Percentiles rank a stretch among this genome's conserved stretches.
These are phyloP conservation scores for Tolypocladium amazonense DNA, from an alignment of 2,329 filamentous ascomycete genomes.

Conservation along the genomic window DNA sequence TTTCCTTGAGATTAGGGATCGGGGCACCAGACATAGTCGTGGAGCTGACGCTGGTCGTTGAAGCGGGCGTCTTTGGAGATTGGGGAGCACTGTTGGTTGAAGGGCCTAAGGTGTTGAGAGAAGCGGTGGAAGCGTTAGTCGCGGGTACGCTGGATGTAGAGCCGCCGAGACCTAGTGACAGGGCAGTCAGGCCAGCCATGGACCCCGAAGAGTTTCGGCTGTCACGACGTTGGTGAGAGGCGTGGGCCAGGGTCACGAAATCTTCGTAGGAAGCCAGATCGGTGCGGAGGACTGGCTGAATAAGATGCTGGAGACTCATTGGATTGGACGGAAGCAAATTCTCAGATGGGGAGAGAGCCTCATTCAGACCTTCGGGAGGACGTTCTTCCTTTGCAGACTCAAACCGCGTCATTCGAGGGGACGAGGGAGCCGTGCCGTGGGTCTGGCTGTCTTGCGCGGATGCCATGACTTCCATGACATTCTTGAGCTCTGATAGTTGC, in stretches of 20 bases:
- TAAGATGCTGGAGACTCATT: slow-evolving; percentile 68
- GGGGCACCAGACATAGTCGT: slow-evolving; percentile 18
- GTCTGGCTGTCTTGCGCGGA: slow-evolving; percentile 62
- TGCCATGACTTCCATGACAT: slow-evolving; percentile 81
- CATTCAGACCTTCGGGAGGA: slow-evolving; percentile 16
- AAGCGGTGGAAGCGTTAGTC: slow-evolving; percentile 51
- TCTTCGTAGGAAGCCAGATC: slow-evolving; percentile 77
- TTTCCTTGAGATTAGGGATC: slow-evolving; percentile 67
- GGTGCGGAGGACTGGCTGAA: slow-evolving; percentile 73
- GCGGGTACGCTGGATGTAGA: slow-evolving; percentile 35
- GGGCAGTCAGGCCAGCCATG: slow-evolving; percentile 37
- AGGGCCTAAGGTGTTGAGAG: slow-evolving; percentile 38
- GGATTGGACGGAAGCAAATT: slow-evolving; percentile 43
- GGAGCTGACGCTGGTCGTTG: slow-evolving; percentile 34
- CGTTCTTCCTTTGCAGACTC: slow-evolving; percentile 44
- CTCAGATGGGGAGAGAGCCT: slow-evolving; percentile 29
- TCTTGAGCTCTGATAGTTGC: slow-evolving; percentile 82
- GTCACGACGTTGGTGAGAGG: slow-evolving; percentile 48
- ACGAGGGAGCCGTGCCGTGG: slow-evolving; percentile 68
- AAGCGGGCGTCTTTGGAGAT: slow-evolving; percentile 48
- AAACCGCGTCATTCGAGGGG: slow-evolving; percentile 63
- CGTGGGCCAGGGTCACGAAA: slow-evolving; percentile 65
- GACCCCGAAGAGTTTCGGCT: slow-evolving; percentile 65
- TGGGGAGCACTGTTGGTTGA: slow-evolving; percentile 43
- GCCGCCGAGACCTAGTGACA: slow-evolving; percentile 34